phyloP scores from a whole-genome alignment of 176 grass and related monocot species.

The Otatea glauca region DNA sequence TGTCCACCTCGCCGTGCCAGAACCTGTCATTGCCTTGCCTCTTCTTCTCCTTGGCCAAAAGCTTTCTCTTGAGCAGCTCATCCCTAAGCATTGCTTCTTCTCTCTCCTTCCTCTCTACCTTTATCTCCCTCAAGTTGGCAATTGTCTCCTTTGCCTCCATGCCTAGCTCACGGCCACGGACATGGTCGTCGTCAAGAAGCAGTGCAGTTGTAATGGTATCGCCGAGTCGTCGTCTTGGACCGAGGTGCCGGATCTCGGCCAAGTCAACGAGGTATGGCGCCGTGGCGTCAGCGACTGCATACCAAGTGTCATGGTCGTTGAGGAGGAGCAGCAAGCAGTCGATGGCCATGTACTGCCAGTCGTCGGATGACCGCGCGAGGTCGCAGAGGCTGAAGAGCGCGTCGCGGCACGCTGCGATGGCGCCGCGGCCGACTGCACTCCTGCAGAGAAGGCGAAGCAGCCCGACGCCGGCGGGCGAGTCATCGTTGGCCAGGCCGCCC shows the following conservation, averaged over 20 bases:
- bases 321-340: slow-evolving; percentile 89
- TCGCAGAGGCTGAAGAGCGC: slow-evolving; percentile 68
- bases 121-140: slow-evolving; percentile 48
- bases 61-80: slow-evolving; percentile 42
- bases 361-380: slow-evolving; percentile 77
- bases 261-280: slow-evolving; percentile 66
- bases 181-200: slow-evolving; percentile 38
- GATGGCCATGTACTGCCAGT: slow-evolving; percentile 99
- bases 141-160: slow-evolving; percentile 48
- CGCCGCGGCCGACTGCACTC: slow-evolving; percentile 56
- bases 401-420: slow-evolving; percentile 56
- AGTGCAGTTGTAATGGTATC: slow-evolving; percentile 65
- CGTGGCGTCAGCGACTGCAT: slow-evolving; percentile 46
- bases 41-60: slow-evolving; percentile 65
- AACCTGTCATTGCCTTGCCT: slow-evolving; percentile 72
- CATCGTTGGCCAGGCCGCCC: slow-evolving; percentile 84
- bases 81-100: slow-evolving; percentile 56
- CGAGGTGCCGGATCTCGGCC: slow-evolving; percentile 62
- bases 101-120: slow-evolving; percentile 58
- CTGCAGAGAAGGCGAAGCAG: slow-evolving; percentile 82
- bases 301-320: slow-evolving; percentile 54
- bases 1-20: slow-evolving; percentile 58
- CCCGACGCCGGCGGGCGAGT: slow-evolving; percentile 85
- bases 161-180: not conserved
- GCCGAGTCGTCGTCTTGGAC: slow-evolving; percentile 66